phyloP scores from a whole-genome alignment of 2,329 filamentous ascomycete genomes.

The Coniochaeta sp. region DNA sequence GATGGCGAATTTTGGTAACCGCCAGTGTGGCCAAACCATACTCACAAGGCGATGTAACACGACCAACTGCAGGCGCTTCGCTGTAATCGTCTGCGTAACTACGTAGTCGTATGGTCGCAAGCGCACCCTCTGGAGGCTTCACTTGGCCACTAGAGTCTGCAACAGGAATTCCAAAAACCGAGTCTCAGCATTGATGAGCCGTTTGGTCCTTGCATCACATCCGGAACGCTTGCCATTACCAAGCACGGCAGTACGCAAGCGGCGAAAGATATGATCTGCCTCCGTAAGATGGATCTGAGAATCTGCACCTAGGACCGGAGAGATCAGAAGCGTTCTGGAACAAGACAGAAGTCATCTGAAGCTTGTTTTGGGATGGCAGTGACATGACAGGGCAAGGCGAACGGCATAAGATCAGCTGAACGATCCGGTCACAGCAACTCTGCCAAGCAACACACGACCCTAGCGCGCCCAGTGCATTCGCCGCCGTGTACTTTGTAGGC shows the following conservation, averaged over 20 bases:
- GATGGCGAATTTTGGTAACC: not conserved
- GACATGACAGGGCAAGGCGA: slow-evolving; percentile 17
- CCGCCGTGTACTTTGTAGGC: not conserved
- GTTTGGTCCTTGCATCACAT: slow-evolving; percentile 12
- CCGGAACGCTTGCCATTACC: slow-evolving; percentile 7
- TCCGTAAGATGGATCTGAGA: slow-evolving; percentile 11
- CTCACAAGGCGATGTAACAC: not conserved
- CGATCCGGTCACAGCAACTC: slow-evolving; percentile 38
- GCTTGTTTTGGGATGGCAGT: slow-evolving; percentile 18
- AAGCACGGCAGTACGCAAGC: not conserved
- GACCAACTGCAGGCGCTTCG: not conserved
- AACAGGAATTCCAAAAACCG: not conserved
- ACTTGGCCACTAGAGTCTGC: not conserved
- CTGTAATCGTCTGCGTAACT: not conserved
- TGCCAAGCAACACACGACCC: not conserved
- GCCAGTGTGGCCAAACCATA: not conserved
- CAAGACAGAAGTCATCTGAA: slow-evolving; percentile 13
- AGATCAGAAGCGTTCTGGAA: slow-evolving; percentile 18
- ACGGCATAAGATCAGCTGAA: slow-evolving; percentile 39
- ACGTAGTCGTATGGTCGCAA: not conserved
- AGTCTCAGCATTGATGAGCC: slow-evolving; percentile 5
- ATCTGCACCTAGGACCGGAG: slow-evolving; percentile 12
- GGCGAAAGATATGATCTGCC: slow-evolving; percentile 7
- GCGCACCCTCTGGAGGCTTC: not conserved
- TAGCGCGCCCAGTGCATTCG: not conserved